phyloP scores from a whole-genome alignment of 2,329 filamentous ascomycete species.

The Ophiocordyceps camponoti-saundersi region DNA sequence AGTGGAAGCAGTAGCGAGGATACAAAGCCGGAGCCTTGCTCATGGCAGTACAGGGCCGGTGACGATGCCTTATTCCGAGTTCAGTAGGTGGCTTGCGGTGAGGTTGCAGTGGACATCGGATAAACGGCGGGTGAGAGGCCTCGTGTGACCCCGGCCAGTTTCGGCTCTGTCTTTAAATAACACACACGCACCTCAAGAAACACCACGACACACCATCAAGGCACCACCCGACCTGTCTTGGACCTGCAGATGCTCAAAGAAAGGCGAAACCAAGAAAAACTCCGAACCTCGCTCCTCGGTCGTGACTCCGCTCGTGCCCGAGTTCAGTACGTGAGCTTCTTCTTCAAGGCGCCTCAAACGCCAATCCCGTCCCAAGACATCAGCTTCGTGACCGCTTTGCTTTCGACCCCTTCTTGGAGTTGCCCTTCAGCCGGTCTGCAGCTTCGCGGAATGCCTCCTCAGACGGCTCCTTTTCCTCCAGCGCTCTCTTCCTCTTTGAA shows the following conservation, averaged over 20 bases:
- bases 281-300: not conserved
- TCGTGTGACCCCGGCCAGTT: not conserved
- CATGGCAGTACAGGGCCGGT: constrained; percentile 31
- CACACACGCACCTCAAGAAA: not conserved
- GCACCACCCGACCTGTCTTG: not conserved
- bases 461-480: constrained; percentile 43
- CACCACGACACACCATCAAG: not conserved
- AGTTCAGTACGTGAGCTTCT: not conserved
- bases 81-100: not conserved
- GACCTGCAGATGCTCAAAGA: not conserved
- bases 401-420: not conserved
- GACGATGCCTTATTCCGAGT: not conserved
- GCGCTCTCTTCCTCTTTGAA: constrained; percentile 35
- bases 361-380: not conserved
- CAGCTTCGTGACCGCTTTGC: constrained; percentile 1
- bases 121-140: not conserved
- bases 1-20: constrained; percentile 44
- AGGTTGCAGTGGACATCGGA: not conserved
- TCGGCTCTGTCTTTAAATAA: not conserved
- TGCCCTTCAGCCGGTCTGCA: constrained; percentile 25
- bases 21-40: constrained; percentile 29
- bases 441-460: constrained; percentile 45
- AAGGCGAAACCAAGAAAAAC: not conserved
- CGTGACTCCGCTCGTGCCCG: not conserved
- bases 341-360: not conserved